phyloP scores from a whole-genome alignment of 2,329 filamentous ascomycete genomes.

The Cordyceps fumosorosea region DNA sequence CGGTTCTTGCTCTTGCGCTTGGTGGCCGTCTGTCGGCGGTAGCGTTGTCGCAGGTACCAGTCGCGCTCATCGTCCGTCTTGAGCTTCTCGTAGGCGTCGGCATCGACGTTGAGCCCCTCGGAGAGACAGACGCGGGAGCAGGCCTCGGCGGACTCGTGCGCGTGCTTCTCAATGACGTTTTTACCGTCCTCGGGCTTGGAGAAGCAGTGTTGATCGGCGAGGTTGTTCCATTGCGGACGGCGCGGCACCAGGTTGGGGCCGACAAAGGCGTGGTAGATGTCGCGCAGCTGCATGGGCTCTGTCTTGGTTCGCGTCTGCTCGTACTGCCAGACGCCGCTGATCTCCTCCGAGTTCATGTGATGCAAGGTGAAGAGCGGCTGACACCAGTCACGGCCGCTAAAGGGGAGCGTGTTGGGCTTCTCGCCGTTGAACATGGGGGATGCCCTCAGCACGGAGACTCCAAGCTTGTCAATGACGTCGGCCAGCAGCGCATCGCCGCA shows the following conservation, averaged over 20 bases:
- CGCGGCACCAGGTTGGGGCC: constrained; percentile 34
- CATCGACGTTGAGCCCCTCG: constrained; percentile 29
- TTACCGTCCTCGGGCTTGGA: constrained; percentile 29
- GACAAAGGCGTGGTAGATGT: constrained; percentile 44
- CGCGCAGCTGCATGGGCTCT: constrained; percentile 37
- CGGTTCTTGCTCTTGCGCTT: constrained; percentile 25
- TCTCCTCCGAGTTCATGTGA: constrained; percentile 46
- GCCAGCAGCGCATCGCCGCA: constrained; percentile 48
- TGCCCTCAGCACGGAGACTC: constrained; percentile 35
- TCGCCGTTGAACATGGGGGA: constrained; percentile 52
- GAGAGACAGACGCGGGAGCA: constrained; percentile 44
- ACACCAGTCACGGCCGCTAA: constrained; percentile 45
- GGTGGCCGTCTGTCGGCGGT: constrained; percentile 18
- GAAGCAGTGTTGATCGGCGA: constrained; percentile 42
- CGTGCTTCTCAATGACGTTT: constrained; percentile 35
- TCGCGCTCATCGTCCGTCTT: constrained; percentile 23
- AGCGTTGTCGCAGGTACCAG: constrained; percentile 22
- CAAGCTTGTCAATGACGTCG: constrained; percentile 39
- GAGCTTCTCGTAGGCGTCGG: constrained; percentile 27
- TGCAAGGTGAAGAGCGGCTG: constrained; percentile 53
- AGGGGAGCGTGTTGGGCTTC: constrained; percentile 45
- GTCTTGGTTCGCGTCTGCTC: constrained; percentile 41
- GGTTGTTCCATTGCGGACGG: constrained; percentile 47
- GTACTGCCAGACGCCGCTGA: constrained; percentile 46
- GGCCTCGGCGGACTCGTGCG: constrained; percentile 38